Evolutionary conservation across 2,329 filamentous ascomycete genomes (phyloP), one percentile per base, ranked within the genome.

Genomic region (Claviceps humidiphila): DNA sequence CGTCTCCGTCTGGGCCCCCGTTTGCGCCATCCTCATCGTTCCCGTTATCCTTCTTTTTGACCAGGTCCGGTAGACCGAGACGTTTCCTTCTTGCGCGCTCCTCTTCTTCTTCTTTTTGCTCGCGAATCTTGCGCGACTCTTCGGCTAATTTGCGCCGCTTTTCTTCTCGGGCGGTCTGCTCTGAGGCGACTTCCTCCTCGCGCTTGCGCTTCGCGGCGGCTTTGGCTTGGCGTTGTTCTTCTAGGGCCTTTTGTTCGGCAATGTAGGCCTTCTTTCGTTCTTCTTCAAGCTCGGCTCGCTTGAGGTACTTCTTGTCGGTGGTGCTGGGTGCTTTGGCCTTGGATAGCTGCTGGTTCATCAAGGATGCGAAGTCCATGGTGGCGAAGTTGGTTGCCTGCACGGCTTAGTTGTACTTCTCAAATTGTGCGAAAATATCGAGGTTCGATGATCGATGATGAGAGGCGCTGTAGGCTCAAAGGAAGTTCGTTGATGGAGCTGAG

Each of bases 321-420:
- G 70, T 59, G 43, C 70, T 58, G 43, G 69, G 59, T 51, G 77
- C 70, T 67, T 88, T 88, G 59, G 84, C 76, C 68, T 93, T 94
- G 62, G 87, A 81, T 63, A 98, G 93, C 69, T 95, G 89, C 64
- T 89, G 86, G 62, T 87, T 82, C 88, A 98, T 95, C 47, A 98
- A 74, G 39, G 89, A 81, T 55, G 89, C 89, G 73, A 98, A 98
- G 69, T 98, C 90, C 93, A 98, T 98, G 49, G 49, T 59, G 56
- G 64, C 56, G 26, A 40, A 7, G 5, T 16, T 37, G 9, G 40
- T 11, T 34, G 39, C 20, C 17, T 47, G 26, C 45, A 37, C 11
- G 9, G 45, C n/a, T 44, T 30, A 30, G 26, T 8, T 8, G 8
- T 30, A 30, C 26, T 30, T 30, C 26, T 9, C 8, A 30, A 30